phyloP scores from a whole-genome alignment of 352 stramenopile genomes.

The Halophytophthora polymorphica region DNA sequence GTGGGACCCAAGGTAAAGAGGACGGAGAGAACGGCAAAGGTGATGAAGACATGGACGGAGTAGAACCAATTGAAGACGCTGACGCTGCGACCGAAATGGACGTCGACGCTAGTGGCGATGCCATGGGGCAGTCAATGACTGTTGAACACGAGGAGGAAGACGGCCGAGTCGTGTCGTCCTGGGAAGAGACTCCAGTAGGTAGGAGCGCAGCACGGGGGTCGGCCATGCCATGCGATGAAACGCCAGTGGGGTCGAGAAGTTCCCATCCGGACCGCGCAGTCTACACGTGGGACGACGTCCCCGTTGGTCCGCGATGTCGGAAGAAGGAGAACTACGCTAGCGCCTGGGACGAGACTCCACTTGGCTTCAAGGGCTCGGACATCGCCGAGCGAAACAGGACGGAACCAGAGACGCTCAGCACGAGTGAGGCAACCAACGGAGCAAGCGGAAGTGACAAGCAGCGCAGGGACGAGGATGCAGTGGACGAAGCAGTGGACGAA shows the following conservation, averaged over 20 bases:
- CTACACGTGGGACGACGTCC: slow-evolving; percentile 5
- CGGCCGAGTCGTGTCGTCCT: neutral
- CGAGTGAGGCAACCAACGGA: too few relatives aligned
- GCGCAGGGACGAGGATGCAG: too few relatives aligned
- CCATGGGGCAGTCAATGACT: too few relatives aligned
- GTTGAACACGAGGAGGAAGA: neutral
- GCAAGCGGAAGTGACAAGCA: too few relatives aligned
- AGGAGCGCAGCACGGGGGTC: neutral
- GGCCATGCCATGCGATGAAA: slow-evolving; percentile 1
- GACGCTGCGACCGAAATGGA: neutral
- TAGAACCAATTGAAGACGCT: too few relatives aligned
- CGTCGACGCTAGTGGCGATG: neutral
- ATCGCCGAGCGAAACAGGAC: neutral
- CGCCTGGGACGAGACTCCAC: neutral
- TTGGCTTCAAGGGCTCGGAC: neutral
- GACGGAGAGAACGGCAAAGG: neutral
- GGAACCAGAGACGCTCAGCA: too few relatives aligned
- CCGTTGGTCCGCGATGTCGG: neutral
- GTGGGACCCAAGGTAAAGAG: neutral
- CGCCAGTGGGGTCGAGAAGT: neutral
- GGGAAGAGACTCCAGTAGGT: neutral
- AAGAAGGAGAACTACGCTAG: neutral
- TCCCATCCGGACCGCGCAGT: neutral
- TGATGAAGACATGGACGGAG: neutral
- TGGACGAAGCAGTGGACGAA: neutral